phyloP scores from a whole-genome alignment of 768 basidiomycete genomes.

The Kwoniella dendrophila region DNA sequence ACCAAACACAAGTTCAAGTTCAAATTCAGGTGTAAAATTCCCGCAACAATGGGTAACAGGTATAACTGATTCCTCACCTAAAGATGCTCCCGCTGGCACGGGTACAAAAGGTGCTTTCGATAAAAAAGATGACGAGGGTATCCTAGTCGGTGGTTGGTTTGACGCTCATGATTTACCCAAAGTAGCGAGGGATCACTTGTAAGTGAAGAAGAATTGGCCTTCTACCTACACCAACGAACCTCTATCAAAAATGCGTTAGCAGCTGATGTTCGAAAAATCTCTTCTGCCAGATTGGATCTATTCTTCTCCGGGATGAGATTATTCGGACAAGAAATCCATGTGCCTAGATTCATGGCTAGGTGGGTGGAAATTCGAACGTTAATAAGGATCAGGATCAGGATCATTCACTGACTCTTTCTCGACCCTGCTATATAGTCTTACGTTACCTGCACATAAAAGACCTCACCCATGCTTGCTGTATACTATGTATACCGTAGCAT shows the following conservation, averaged over 20 bases:
- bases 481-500: constrained; percentile 48
- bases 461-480: constrained; percentile 49
- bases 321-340: constrained; percentile 43
- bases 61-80: constrained; percentile 9
- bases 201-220: constrained; percentile 23
- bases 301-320: constrained; percentile 44
- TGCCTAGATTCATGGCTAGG: constrained; percentile 48
- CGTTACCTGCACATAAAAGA: constrained; percentile 39
- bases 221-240: too few relatives aligned
- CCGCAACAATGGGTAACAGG: constrained; percentile 21
- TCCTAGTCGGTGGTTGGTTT: constrained; percentile 49
- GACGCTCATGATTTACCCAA: constrained; percentile 48
- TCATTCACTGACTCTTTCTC: neutral
- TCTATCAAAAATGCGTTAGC: too few relatives aligned
- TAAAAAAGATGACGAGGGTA: constrained; percentile 8
- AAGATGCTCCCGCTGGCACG: constrained; percentile 8
- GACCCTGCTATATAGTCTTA: constrained; percentile 24
- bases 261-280: neutral
- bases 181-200: constrained; percentile 49
- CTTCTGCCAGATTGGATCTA: constrained; percentile 34
- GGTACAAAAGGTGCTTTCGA: constrained; percentile 3
- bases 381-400: neutral
- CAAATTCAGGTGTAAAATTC: neutral
- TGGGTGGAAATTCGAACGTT: constrained; percentile 14
- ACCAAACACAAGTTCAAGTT: too few relatives aligned